Base-by-base conservation (phyloP, 768 basidiomycete genomes). In the Leucocoprinus sp. region DNA sequence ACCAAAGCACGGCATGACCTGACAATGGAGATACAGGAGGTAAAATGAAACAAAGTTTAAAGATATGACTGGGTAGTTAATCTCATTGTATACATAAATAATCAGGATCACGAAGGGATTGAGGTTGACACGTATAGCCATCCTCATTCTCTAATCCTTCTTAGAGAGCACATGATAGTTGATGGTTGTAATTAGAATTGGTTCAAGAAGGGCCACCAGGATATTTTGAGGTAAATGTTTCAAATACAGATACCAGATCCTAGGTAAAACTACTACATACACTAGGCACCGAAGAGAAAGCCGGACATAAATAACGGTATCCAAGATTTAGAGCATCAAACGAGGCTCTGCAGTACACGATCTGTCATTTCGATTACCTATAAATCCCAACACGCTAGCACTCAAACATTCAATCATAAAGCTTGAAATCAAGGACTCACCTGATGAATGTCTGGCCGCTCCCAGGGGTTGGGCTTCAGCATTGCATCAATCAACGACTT, bases 371-470 rank as follows among this genome's bases (percentile, higher is more conserved):
- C 63, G 43, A 89, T 73, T 31, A 90, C 78, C 84, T 89, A 49
- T 1, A 18, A 24, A 27, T 5, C 27, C 34, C 26, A 45, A 49
- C 12, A 31, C 37, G 23, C 28, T 4, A 27, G 26, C 17, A 26
- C 5, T 14, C n/a, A 11, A 23, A 41, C 15, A 17, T 28, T n/a
- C 8, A 3, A 17, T 4, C 8, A 18, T 23, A 39, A 24, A n/a
- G 11, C 7, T 17, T 12, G 12, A 28, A 23, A 22, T 4, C 22
- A n/a, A 37, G 9, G 33, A 55, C 68, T 21, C 52, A 91, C 93
- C 76, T 83, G 66, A 51, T 90, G 78, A 24, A 98, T 93, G 64
- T 85, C 80, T 14, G 93, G 93, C 52, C 96, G 65, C 24, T 90
- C 79, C 42, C 72, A 68, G 4, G 93, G 88, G 52, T 96, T 81